phyloP scores from a whole-genome alignment of 768 basidiomycete species.

The Gyrodon lividus region DNA sequence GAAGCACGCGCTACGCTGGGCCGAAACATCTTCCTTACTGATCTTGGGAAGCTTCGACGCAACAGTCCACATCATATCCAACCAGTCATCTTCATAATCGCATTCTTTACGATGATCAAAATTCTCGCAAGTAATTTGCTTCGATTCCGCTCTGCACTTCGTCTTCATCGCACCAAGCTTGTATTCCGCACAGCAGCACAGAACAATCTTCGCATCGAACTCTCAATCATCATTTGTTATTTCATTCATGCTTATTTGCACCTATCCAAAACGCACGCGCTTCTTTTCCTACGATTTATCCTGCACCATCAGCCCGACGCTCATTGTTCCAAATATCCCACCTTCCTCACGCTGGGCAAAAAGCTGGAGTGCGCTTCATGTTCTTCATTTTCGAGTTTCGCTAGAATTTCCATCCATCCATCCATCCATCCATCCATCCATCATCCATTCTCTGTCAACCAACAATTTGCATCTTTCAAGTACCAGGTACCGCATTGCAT shows the following conservation, averaged over 20 bases:
- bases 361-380: slow-evolving; percentile 31
- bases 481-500: slow-evolving; percentile 21
- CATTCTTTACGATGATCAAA: slow-evolving; percentile 25
- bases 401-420: slow-evolving; percentile 20
- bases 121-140: slow-evolving; percentile 25
- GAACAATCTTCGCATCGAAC: slow-evolving; percentile 37
- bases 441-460: slow-evolving; percentile 19
- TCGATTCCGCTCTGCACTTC: slow-evolving; percentile 20
- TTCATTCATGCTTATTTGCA: slow-evolving; percentile 37
- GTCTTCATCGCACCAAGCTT: slow-evolving; percentile 15
- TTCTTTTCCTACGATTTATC: slow-evolving; percentile 29
- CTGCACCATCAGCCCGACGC: slow-evolving; percentile 24
- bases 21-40: slow-evolving; percentile 27
- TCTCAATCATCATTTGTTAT: slow-evolving; percentile 27
- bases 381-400: slow-evolving; percentile 19
- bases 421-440: slow-evolving; percentile 15
- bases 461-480: slow-evolving; percentile 27
- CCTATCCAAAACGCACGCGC: slow-evolving; percentile 27
- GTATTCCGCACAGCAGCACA: slow-evolving; percentile 23
- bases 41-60: slow-evolving; percentile 30
- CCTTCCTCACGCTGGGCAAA: slow-evolving; percentile 16
- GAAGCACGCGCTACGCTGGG: slow-evolving; percentile 16
- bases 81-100: slow-evolving; percentile 22
- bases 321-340: slow-evolving; percentile 21
- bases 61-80: slow-evolving; percentile 18